Base-by-base conservation (phyloP, 495 filamentous ascomycete species). In the Penicillium arizonense region DNA sequence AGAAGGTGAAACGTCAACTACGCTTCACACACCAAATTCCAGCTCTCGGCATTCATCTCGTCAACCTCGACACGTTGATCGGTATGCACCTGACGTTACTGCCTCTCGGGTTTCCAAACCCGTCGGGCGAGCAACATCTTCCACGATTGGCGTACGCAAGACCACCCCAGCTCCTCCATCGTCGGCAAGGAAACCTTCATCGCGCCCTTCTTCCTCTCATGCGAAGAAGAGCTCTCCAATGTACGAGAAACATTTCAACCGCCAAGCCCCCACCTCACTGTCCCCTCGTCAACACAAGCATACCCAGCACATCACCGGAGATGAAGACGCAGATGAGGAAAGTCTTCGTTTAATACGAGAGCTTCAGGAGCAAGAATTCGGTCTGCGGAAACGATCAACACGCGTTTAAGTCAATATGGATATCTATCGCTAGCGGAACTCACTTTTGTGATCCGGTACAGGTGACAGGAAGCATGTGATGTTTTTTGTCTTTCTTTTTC, bases 281-380 rank as follows among this genome's bases (percentile, higher is more conserved):
- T 71, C 71, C 4, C 72, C 70, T n/a, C 60, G 58, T 20, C 73
- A 72, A 33, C 50, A 56, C 46, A 75, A 71, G 53, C 57, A 59
- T 46, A 42, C 51, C 20, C 71, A 69, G 30, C 62, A 63, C 23
- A 60, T 68, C 9, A 52, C 37, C 24, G 44, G 38, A 4, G 71
- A 74, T 45, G 65, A 58, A 13, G 71, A 72, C 26, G 69, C 76
- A 33, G 80, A 83, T 61, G 71, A 74, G 20, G 75, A 78, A 57
- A 83, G 79, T 56, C 50, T 83, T 50, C 77, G 72, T 36, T 55
- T 86, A 21, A 84, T 83, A 49, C 75, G 77, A 52, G 73, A 80
- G 64, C 55, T 87, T 39, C 80, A 82, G 61, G 80, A 81, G 56
- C 74, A 82, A 52, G 82, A 84, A 42, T 79, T 80, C 53, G 79